Evolutionary conservation across 1,284 basidiomycete genomes (phyloP).

Genomic region (Puccinia hordei): DNA sequence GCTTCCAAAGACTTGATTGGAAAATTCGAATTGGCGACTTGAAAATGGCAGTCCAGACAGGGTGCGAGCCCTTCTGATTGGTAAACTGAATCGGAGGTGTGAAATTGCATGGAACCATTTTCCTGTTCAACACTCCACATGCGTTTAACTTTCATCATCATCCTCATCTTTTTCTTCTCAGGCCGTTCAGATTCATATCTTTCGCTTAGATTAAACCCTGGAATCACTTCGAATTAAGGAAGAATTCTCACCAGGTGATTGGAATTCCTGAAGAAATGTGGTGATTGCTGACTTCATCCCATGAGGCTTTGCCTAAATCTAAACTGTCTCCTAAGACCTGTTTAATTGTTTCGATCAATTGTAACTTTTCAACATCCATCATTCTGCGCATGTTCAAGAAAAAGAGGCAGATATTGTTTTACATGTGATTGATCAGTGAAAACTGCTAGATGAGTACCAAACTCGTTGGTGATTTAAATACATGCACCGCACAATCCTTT

Average conservation of each 20-base stretch:
- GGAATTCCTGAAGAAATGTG: not conserved
- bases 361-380: not conserved
- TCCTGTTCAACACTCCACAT: not conserved
- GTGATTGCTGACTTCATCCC: conserved; percentile 11
- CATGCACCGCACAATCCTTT: conserved; percentile 20
- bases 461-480: not conserved
- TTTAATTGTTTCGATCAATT: not conserved
- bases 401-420: not conserved
- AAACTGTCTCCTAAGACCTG: not conserved
- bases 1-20: conserved; percentile 32
- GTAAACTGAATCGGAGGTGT: conserved; percentile 2
- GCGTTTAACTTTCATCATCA: not conserved
- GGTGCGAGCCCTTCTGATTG: not conserved
- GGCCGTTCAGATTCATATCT: not conserved
- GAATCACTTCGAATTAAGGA: no score
- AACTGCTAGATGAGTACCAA: not conserved
- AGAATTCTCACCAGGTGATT: not conserved
- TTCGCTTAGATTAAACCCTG: no score
- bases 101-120: conserved; percentile 13
- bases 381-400: not conserved
- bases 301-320: not conserved
- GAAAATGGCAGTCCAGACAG: not conserved
- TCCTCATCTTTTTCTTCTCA: not conserved
- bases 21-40: not conserved
- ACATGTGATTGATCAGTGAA: conserved; percentile 14